Conservation (phyloP, 495 filamentous ascomycete species). For the Neurospora tetrasperma region DNA sequence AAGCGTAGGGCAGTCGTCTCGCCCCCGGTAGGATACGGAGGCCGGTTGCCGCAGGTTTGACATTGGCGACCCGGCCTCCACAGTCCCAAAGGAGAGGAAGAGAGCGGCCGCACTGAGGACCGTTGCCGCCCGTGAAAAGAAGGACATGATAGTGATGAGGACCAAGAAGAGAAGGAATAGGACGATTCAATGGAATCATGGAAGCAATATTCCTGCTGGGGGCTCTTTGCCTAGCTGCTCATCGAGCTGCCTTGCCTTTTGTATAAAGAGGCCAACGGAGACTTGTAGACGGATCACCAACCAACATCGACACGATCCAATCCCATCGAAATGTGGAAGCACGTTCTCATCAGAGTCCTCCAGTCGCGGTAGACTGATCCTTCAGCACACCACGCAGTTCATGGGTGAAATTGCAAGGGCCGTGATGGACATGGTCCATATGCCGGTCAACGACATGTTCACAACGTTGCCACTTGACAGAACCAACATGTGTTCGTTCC, state of each 20-base stretch:
- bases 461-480: background rate
- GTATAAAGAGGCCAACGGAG: background rate
- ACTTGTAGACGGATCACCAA: background rate
- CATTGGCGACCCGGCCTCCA: background rate
- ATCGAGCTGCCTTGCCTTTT: background rate
- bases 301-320: background rate
- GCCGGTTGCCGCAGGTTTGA: background rate
- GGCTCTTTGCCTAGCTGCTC: background rate
- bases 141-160: background rate
- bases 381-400: background rate
- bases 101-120: background rate
- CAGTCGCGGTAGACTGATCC: background rate
- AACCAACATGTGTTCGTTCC: background rate
- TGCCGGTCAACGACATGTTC: background rate
- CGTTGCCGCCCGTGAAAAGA: background rate
- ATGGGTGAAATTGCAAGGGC: background rate
- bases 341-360: background rate
- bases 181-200: background rate
- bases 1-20: slow-evolving; percentile 19
- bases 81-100: background rate
- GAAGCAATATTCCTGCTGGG: background rate
- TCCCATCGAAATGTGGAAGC: background rate
- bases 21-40: background rate
- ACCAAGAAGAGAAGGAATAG: background rate
- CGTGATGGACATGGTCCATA: background rate